Conservation (phyloP, 2,329 filamentous ascomycete species). For the Hortaea werneckii region DNA sequence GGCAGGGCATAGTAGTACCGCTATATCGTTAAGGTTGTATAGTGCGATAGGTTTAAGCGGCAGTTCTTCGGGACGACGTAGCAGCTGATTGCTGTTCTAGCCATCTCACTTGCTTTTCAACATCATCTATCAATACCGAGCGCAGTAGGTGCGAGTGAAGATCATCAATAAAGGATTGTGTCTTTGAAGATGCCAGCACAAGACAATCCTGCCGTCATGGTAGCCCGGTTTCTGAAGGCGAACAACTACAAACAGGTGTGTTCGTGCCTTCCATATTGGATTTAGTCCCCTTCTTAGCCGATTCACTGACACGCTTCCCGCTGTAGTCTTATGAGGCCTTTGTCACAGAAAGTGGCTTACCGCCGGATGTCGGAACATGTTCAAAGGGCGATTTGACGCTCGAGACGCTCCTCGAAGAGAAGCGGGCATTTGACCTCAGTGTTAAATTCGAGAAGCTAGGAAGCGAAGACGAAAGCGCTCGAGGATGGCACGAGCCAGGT, state of each 20-base stretch:
- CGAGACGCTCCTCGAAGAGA: constrained; percentile 51
- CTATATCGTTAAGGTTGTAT: no score
- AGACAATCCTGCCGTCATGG: constrained; percentile 26
- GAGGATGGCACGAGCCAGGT: constrained; percentile 40
- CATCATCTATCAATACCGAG: no score
- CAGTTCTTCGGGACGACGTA: no score
- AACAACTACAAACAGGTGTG: constrained; percentile 28
- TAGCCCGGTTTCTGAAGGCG: constrained; percentile 28
- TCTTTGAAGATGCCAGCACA: constrained; percentile 19
- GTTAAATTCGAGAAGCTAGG: constrained; percentile 47
- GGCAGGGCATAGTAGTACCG: no score
- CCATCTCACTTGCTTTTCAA: no score
- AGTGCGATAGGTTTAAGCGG: no score
- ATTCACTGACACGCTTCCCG: background rate
- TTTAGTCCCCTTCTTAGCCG: background rate
- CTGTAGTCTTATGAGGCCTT: constrained; percentile 47
- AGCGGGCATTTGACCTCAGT: constrained; percentile 47
- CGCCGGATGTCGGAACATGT: constrained; percentile 37
- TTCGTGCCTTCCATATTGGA: background rate
- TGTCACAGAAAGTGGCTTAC: constrained; percentile 45
- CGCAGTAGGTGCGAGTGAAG: no score
- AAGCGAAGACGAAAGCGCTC: constrained; percentile 16
- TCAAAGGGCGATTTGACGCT: constrained; percentile 42
- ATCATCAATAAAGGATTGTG: no score
- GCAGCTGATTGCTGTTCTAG: no score